Base-by-base conservation (phyloP, 1,284 basidiomycete species). In the Phlebopus sp. region DNA sequence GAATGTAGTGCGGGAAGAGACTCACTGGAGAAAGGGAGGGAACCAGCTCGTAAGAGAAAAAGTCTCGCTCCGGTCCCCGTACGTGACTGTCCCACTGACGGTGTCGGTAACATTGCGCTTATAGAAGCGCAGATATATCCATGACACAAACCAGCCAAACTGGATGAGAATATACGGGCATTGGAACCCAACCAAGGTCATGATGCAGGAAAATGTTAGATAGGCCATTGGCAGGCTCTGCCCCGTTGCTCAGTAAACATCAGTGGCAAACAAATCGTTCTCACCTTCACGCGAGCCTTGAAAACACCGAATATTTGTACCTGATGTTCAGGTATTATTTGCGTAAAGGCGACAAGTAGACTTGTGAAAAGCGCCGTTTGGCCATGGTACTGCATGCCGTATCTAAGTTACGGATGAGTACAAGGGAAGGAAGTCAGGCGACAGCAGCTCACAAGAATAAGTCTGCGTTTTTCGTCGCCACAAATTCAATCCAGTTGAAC, bases 1-100 rank as follows among this genome's bases (percentile, higher is more conserved):
- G 69, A 35, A 75, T 74, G 69, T 77, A 76, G 23, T 42, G 17
- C 35, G 9, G 31, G 39, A 14, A 18, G 15, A 7, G 2, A 70
- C 86, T 62, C 54, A 96, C 94, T 96, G 89, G 55, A 90, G 68
- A 62, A 95, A 83, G 19, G 94, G 92, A 50, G 96, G 96, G 79
- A 99, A 98, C 93, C 95, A 99, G 53, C 84, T 85, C 27, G 93
- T 78, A 59, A 99, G 86, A n/a, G 92, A 86, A 63, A 99, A 99
- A 0, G 95, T 97, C 66, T 98, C 97, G 69, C 89, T 93, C 49
- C 93, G 74, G 64, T 99, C 96, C 15, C 96, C 96, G 65, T 90
- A 90, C 3, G 78, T 76, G 14, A 75, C 79, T 11, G 71, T 71
- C 14, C 85, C 83, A 41, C 74, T 78, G 36, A 81, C 62, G 1